Percentiles rank a stretch among this genome's conserved stretches.
phyloP scores from a whole-genome alignment of 495 filamentous ascomycete genomes.

The Bombardia bombarda region DNA sequence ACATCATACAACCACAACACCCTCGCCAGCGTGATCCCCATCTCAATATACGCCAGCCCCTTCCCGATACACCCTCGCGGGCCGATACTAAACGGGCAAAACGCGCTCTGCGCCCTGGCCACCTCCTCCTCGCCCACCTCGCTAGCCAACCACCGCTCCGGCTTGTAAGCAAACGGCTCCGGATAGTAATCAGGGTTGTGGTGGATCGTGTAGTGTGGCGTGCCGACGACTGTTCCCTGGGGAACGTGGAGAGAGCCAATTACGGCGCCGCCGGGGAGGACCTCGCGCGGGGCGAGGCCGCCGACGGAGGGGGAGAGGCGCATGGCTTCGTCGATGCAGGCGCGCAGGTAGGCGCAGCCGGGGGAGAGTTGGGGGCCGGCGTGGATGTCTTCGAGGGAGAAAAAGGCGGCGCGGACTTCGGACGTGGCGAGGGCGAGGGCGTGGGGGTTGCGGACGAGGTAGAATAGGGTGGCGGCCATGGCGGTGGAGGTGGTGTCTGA shows the following conservation, averaged over 20 bases:
- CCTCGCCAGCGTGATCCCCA: constrained; percentile 41
- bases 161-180: constrained; percentile 41
- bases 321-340: constrained; percentile 66
- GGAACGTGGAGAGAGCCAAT: constrained; percentile 50
- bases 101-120: constrained; percentile 40
- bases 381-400: constrained; percentile 43
- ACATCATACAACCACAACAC: constrained; percentile 43
- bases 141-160: constrained; percentile 47
- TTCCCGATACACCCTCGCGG: constrained; percentile 53
- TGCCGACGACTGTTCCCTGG: constrained; percentile 44
- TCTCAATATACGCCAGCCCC: constrained; percentile 46
- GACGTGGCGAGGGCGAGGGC: constrained; percentile 40
- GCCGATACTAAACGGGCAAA: constrained; percentile 51
- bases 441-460: constrained; percentile 50
- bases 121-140: constrained; percentile 27
- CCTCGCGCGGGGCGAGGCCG: constrained; percentile 52
- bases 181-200: constrained; percentile 47
- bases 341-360: constrained; percentile 48
- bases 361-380: constrained; percentile 44
- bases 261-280: constrained; percentile 50
- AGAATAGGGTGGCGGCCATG: constrained; percentile 59
- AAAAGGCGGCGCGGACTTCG: constrained; percentile 44
- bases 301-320: constrained; percentile 60
- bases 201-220: constrained; percentile 48
- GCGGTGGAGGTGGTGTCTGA: constrained; percentile 58